A percentile compares a stretch with the other conserved stretches of the same genome.
phyloP scores from a whole-genome alignment of 441 rosid genomes.

The Mallotus japonicus region DNA sequence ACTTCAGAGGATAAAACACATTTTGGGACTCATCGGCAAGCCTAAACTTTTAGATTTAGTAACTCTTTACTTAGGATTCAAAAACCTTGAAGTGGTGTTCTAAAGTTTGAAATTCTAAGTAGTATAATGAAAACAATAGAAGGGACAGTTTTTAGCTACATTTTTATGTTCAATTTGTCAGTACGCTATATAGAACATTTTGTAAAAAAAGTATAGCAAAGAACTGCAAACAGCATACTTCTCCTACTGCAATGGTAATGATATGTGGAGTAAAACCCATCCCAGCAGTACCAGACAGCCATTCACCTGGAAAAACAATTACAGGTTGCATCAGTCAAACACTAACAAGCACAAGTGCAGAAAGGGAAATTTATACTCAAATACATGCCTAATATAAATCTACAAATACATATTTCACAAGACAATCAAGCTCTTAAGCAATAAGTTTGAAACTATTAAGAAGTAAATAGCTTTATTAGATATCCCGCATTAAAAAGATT shows the following conservation, averaged over 20 bases:
- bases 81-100: not conserved
- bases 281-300: conserved; percentile 82
- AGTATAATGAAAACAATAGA: too few species aligned
- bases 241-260: conserved; percentile 78
- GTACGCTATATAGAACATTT: not conserved
- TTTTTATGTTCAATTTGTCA: too few species aligned
- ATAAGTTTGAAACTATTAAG: not conserved
- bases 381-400: not conserved
- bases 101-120: not conserved
- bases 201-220: too few species aligned
- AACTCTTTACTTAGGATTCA: not conserved
- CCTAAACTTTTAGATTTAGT: not conserved
- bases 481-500: too few species aligned
- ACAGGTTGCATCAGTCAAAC: conserved; percentile 22
- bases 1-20: not conserved
- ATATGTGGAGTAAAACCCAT: conserved; percentile 91
- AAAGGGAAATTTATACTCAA: not conserved
- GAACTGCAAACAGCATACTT: conserved; percentile 45
- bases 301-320: conserved; percentile 60
- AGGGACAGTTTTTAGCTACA: too few species aligned
- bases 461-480: not conserved
- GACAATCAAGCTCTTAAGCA: not conserved
- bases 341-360: conserved; percentile 16
- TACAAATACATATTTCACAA: not conserved
- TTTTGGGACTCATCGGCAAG: not conserved